A percentile compares a stretch with the other conserved stretches of the same genome.
phyloP scores from a whole-genome alignment of 805 yeast genomes.

The Yamadazyma takamatsuzukensis region DNA sequence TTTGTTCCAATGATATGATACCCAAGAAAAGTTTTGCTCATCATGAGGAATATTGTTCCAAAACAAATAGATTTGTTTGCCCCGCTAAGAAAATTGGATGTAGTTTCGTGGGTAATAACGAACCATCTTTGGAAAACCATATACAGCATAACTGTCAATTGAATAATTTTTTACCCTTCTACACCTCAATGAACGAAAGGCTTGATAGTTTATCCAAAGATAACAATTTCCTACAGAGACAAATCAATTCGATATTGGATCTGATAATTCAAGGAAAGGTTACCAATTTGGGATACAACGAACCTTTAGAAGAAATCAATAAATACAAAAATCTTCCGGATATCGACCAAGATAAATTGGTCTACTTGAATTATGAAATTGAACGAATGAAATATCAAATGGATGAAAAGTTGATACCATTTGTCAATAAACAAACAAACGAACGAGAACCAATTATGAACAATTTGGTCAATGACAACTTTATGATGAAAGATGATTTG shows the following conservation, averaged over 20 bases:
- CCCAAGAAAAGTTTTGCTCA: constrained; percentile 33
- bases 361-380: constrained; percentile 37
- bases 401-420: constrained; percentile 36
- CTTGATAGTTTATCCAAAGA: constrained; percentile 28
- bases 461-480: constrained; percentile 32
- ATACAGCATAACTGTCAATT: constrained; percentile 28
- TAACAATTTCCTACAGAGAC: constrained; percentile 38
- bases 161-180: constrained; percentile 25
- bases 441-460: constrained; percentile 29
- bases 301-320: constrained; percentile 45
- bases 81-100: constrained; percentile 50
- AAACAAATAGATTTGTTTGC: constrained; percentile 38
- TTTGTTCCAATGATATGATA: constrained; percentile 39
- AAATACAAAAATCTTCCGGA: constrained; percentile 17
- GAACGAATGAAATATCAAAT: constrained; percentile 42
- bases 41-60: constrained; percentile 42
- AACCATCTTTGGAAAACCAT: constrained; percentile 35
- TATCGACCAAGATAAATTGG: constrained; percentile 23
- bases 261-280: constrained; percentile 48
- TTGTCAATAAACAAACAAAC: constrained; percentile 18
- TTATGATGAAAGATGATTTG: constrained; percentile 44
- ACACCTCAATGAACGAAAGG: constrained; percentile 19
- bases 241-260: constrained; percentile 43
- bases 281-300: constrained; percentile 47
- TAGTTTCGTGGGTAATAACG: constrained; percentile 40